Evolutionary conservation across 208 protist species (phyloP).

Genomic region (Histomonas meleagridis): DNA sequence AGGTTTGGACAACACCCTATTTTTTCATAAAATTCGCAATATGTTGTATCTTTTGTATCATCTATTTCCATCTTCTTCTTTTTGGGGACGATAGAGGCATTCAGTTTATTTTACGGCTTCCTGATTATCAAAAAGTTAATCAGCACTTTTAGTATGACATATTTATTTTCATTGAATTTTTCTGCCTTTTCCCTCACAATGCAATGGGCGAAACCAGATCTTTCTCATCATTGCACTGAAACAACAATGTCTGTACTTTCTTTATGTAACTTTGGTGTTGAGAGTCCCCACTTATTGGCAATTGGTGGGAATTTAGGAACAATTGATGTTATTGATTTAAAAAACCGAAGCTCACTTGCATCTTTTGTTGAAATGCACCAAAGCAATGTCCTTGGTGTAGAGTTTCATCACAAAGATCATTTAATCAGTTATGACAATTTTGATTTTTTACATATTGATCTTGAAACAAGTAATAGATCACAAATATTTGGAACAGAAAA

Average conservation of each 20-base stretch:
- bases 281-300: not conserved
- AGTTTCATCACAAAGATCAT: not conserved
- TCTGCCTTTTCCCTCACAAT: too few species aligned
- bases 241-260: not conserved
- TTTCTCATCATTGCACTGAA: not conserved
- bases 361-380: not conserved
- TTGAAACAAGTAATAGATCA: not conserved
- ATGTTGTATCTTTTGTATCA: not conserved
- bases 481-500: not conserved
- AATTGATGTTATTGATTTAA: not conserved
- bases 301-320: not conserved
- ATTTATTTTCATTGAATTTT: too few species aligned
- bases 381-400: not conserved
- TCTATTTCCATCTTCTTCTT: not conserved
- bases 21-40: not conserved
- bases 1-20: not conserved
- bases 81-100: too few species aligned
- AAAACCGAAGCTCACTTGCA: not conserved
- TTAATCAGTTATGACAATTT: not conserved
- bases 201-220: not conserved
- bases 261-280: not conserved
- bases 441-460: not conserved
- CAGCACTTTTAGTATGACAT: too few species aligned
- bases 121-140: too few species aligned
- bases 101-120: too few species aligned